Evolutionary conservation across 768 basidiomycete genomes (phyloP).

Genomic region (Cantharellus cinnabarinus): DNA sequence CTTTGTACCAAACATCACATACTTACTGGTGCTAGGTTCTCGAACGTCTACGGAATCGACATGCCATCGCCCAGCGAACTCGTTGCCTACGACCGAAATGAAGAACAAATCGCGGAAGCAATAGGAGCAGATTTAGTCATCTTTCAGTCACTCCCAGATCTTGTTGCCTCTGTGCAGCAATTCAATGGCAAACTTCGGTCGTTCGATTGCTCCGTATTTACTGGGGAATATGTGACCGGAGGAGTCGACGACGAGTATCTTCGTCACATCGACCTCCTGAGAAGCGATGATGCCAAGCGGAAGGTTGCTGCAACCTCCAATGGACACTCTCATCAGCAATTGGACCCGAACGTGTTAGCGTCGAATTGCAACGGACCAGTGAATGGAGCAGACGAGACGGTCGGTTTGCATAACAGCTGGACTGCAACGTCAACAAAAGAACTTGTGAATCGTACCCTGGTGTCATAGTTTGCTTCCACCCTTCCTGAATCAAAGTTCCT

Average conservation of each 20-base stretch:
- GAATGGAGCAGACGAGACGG: constrained; percentile 52
- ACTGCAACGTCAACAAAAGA: not conserved
- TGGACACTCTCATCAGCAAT: not conserved
- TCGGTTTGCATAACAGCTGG: constrained; percentile 49
- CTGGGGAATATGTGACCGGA: constrained; percentile 91
- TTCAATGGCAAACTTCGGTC: constrained; percentile 54
- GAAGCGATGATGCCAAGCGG: constrained; percentile 63
- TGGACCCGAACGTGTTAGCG: not conserved
- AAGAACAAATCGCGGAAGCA: constrained; percentile 45
- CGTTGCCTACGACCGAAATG: constrained; percentile 62
- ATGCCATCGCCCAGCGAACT: constrained; percentile 94
- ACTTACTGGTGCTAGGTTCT: constrained; percentile 28
- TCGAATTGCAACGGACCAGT: constrained; percentile 23
- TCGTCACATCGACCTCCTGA: constrained; percentile 43
- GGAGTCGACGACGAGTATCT: constrained; percentile 75
- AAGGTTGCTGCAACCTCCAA: constrained; percentile 19
- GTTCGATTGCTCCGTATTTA: constrained; percentile 97
- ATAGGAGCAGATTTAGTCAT: constrained; percentile 94
- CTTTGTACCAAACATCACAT: not conserved
- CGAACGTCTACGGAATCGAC: constrained; percentile 98
- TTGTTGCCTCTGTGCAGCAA: constrained; percentile 66
- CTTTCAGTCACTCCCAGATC: constrained; percentile 81
- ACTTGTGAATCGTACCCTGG: not conserved
- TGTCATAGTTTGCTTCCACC: not conserved
- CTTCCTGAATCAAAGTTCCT: too few relatives aligned